These are phyloP conservation scores for Cladosporium sp. DNA, from an alignment of 2,329 filamentous ascomycete genomes.

Conservation along the genomic window DNA sequence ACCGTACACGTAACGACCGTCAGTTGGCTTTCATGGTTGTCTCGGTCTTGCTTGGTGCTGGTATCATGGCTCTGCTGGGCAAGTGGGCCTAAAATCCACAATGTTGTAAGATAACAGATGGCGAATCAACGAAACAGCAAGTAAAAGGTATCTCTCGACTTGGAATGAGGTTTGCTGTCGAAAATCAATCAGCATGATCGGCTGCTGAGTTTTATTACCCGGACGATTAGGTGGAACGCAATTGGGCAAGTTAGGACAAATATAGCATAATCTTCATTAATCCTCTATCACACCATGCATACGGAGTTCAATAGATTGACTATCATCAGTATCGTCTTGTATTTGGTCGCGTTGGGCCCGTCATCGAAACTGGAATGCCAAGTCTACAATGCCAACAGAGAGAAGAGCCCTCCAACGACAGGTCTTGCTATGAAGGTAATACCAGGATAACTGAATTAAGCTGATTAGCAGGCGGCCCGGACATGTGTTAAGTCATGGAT, in stretches of 20 bases:
- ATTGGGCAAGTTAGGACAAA: neutral
- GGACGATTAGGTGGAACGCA: neutral
- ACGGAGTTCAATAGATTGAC: neutral
- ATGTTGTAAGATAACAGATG: conserved; percentile 21
- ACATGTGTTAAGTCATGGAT: neutral
- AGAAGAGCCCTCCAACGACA: conserved; percentile 54
- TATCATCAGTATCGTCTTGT: neutral
- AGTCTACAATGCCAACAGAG: conserved; percentile 42
- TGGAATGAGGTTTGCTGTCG: neutral
- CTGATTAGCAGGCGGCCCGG: neutral
- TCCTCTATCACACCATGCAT: neutral
- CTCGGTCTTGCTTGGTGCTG: conserved; percentile 75
- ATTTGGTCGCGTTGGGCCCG: neutral
- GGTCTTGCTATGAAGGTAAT: conserved; percentile 51
- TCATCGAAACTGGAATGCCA: neutral
- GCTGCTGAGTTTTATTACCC: neutral
- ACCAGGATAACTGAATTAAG: conserved; percentile 24
- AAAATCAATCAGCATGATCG: neutral
- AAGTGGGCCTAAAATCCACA: conserved; percentile 69
- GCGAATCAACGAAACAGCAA: neutral
- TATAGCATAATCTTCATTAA: neutral
- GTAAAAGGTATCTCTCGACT: neutral
- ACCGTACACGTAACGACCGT: conserved; percentile 89
- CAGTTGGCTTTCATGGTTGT: conserved; percentile 89
- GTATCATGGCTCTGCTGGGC: conserved; percentile 74